Base-by-base conservation (phyloP, 176 grass and related monocot species). In the Oryza longistaminata region DNA sequence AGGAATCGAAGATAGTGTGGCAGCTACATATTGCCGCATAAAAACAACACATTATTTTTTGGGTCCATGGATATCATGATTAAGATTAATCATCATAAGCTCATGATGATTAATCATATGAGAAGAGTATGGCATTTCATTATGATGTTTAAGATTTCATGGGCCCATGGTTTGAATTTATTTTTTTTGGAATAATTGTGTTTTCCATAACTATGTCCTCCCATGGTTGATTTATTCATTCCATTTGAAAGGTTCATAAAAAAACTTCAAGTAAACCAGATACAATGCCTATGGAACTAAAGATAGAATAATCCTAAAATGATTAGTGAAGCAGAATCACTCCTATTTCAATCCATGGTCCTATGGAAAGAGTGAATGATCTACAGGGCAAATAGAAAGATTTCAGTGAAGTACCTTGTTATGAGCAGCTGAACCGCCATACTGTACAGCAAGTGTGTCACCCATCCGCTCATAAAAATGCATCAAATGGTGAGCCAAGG, bases 391-490 rank as follows among this genome's bases (percentile, higher is more conserved):
- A 66, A 72, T 21, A 84, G 71, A 55, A 81, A 71, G 14, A 87
- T 70, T 84, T 19, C 13, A 75, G 11, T 72, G 31, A 2, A 25
- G 73, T 93, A 98, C 96, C 96, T 99, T 99, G 49, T 96, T 96
- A 85, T 99, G 93, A 74, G 97, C 97, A 81, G 93, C 86, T 9
- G 97, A 99, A 76, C 97, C 97, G 26, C 93, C 97, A 78, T 99
- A 99, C 44, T 99, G 97, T 50, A 93, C 65, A 81, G 97, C 97
- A 73, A 99, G 92, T n/a, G 97, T 96, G 48, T 99, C 97, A 16
- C 97, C 97, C 97, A 99, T 99, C 7, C 73, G 76, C 55, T 99
- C 93, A 82, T 99, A 99, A 72, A 99, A 89, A 43, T 79, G 89
- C 97, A 99, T 99, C 81, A 99, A 89, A 88, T 88, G 82, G 85